Conservation (phyloP, 768 basidiomycete genomes). For the Tylopilus vinaceipallidus region DNA sequence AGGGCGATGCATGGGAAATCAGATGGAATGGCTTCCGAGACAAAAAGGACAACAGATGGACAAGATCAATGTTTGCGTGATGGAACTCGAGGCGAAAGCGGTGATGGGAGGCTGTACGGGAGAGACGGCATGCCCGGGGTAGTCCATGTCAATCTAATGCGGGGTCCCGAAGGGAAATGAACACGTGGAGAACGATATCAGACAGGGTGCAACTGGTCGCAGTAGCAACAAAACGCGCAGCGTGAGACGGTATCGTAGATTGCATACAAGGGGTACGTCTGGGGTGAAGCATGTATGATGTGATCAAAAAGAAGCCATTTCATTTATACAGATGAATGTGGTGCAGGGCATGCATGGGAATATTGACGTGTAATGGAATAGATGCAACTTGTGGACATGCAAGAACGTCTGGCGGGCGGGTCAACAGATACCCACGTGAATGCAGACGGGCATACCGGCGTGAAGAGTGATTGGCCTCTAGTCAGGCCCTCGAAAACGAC, state of each 20-base stretch:
- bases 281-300: conserved; percentile 6
- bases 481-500: conserved; percentile 26
- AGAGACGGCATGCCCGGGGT: not conserved
- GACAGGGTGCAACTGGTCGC: not conserved
- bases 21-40: not conserved
- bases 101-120: not conserved
- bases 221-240: not conserved
- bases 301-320: conserved; percentile 13
- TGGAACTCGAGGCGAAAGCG: conserved; percentile 5
- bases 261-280: conserved; percentile 11
- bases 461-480: conserved; percentile 9
- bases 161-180: conserved; percentile 12
- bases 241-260: conserved; percentile 14
- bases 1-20: not conserved
- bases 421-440: conserved; percentile 2
- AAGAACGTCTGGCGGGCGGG: conserved; percentile 1
- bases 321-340: conserved; percentile 18
- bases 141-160: conserved; percentile 14
- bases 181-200: not conserved
- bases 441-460: conserved; percentile 9
- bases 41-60: not conserved
- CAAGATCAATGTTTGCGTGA: not conserved
- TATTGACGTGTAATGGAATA: conserved; percentile 16
- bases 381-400: conserved; percentile 16
- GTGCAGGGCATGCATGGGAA: conserved; percentile 23